These are phyloP conservation scores for Myriosclerotinia curreyana DNA, from an alignment of 2,329 filamentous ascomycete species.

Conservation along the genomic window DNA sequence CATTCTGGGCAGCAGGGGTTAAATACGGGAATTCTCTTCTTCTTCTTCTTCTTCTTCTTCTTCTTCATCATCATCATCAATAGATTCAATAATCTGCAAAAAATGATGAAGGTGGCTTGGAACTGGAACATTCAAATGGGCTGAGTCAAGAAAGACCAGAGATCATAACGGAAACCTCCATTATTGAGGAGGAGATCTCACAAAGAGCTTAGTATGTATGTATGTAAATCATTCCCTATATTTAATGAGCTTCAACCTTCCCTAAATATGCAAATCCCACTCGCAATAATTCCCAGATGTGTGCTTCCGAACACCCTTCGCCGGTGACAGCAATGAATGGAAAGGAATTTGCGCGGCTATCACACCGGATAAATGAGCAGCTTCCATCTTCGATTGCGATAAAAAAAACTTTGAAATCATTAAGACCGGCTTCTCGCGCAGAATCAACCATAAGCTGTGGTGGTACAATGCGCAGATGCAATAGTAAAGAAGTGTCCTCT, in stretches of 20 bases:
- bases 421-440: slow-evolving; percentile 41
- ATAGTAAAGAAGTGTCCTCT: slow-evolving; percentile 53
- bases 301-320: slow-evolving; percentile 59
- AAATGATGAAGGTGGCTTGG: neutral
- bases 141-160: neutral
- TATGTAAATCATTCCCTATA: neutral
- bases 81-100: neutral
- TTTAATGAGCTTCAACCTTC: neutral
- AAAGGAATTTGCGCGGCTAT: slow-evolving; percentile 37
- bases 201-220: neutral
- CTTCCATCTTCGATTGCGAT: slow-evolving; percentile 67
- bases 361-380: slow-evolving; percentile 44
- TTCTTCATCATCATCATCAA: too few relatives aligned
- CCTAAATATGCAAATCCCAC: neutral
- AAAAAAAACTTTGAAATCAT: slow-evolving; percentile 33
- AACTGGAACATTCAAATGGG: too few relatives aligned
- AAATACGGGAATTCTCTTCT: neutral
- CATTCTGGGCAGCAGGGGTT: neutral
- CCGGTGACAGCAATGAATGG: slow-evolving; percentile 75
- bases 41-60: too few relatives aligned
- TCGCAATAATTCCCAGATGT: neutral
- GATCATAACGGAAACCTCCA: neutral
- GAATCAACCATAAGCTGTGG: slow-evolving; percentile 67
- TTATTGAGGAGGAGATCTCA: neutral
- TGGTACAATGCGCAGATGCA: slow-evolving; percentile 77